A percentile compares a stretch with the other conserved stretches of the same genome.
phyloP scores from a whole-genome alignment of 2,329 filamentous ascomycete genomes.

The Phialophora macrospora region DNA sequence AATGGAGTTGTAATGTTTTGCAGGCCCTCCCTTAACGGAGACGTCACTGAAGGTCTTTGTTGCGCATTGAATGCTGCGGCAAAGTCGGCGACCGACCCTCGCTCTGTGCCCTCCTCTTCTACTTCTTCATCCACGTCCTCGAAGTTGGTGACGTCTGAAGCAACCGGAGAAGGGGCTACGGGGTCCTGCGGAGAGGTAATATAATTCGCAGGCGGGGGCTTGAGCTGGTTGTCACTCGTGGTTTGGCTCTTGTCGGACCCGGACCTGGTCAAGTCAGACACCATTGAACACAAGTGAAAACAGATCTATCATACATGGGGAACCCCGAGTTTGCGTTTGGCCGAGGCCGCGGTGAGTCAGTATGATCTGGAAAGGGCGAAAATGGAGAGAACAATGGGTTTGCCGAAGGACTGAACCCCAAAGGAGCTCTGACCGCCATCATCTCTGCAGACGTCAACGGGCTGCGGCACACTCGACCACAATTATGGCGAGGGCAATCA shows the following conservation, averaged over 20 bases:
- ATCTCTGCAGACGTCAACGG: conserved; percentile 24
- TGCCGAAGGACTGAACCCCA: conserved; percentile 62
- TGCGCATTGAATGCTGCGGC: conserved; percentile 10
- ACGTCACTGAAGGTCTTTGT: conserved; percentile 22
- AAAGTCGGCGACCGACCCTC: conserved; percentile 19
- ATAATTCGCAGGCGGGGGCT: conserved; percentile 43
- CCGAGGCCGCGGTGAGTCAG: conserved; percentile 56
- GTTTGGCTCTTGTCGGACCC: conserved; percentile 24
- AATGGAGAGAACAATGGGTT: conserved; percentile 62
- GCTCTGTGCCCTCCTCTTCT: conserved; percentile 47
- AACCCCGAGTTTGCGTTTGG: conserved; percentile 57
- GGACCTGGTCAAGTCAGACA: conserved; percentile 42
- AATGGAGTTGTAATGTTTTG: conserved; percentile 27
- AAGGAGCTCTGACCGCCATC: conserved; percentile 67
- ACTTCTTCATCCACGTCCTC: conserved; percentile 85
- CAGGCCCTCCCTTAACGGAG: conserved; percentile 22
- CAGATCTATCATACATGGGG: conserved; percentile 60
- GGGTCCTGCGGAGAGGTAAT: conserved; percentile 57
- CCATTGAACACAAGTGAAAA: conserved; percentile 49
- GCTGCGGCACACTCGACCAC: conserved; percentile 31
- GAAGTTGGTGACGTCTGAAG: conserved; percentile 63
- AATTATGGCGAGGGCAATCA: conserved; percentile 17
- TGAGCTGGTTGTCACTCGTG: conserved; percentile 33
- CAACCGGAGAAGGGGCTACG: conserved; percentile 71
- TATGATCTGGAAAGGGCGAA: conserved; percentile 61